phyloP scores from a whole-genome alignment of 75 land plant genomes.

The Larix kaempferi region DNA sequence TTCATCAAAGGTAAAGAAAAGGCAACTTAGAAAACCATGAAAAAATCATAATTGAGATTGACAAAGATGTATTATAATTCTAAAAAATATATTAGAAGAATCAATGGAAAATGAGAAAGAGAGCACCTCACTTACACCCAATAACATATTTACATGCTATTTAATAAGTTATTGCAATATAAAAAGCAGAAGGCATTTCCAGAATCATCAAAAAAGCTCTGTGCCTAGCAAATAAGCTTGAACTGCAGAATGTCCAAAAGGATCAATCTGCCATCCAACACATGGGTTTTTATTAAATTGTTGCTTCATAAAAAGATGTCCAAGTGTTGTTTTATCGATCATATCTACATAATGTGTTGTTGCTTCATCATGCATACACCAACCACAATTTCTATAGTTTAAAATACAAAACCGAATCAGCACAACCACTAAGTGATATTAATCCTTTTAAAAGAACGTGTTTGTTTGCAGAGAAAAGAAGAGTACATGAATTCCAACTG shows the following conservation, averaged over 20 bases:
- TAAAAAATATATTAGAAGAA: background rate
- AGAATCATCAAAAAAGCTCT: conserved; percentile 36
- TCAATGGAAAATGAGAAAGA: background rate
- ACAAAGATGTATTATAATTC: background rate
- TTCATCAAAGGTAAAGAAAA: background rate
- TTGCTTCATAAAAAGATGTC: conserved; percentile 63
- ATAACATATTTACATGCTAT: background rate
- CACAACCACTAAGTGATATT: background rate
- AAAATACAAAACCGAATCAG: conserved; percentile 6
- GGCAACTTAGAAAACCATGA: background rate
- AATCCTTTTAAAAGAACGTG: too few species aligned
- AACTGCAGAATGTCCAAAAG: conserved; percentile 88
- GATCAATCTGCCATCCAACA: conserved; percentile 92
- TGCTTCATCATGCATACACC: conserved; percentile 93
- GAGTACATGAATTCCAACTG: conserved; percentile 90
- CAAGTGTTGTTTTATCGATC: conserved; percentile 83
- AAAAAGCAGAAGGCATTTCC: background rate
- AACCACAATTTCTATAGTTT: conserved; percentile 62
- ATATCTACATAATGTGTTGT: conserved; percentile 72
- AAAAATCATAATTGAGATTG: background rate
- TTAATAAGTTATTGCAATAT: too few species aligned
- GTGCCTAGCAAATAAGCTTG: conserved; percentile 80
- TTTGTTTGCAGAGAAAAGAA: too few species aligned
- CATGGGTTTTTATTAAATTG: conserved; percentile 62
- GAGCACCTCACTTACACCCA: background rate